Evolutionary conservation across 306 rosid genomes (phyloP).

Genomic region (Prunus armeniaca): DNA sequence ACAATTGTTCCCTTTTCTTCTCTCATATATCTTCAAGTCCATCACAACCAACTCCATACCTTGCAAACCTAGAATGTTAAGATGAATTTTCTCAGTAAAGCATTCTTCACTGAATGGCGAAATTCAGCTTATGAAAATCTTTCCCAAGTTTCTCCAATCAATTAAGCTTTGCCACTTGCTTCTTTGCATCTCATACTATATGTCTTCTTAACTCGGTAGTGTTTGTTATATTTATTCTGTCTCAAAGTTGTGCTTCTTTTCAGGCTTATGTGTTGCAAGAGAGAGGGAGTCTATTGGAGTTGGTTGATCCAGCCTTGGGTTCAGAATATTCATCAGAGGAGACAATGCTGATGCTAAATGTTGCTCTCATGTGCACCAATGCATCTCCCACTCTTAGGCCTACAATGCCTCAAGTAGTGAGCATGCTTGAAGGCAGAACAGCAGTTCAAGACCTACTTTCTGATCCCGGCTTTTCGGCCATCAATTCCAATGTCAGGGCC

Average conservation of each 20-base stretch:
- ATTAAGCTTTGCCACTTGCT: no score
- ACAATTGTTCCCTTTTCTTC: slow-evolving; percentile 11
- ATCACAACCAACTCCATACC: not conserved
- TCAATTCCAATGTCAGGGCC: slow-evolving; percentile 53
- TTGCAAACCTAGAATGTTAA: not conserved
- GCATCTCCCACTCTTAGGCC: slow-evolving; percentile 95
- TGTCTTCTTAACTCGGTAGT: not conserved
- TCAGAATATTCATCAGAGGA: slow-evolving; percentile 72
- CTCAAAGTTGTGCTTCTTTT: not conserved
- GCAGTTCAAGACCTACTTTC: slow-evolving; percentile 68
- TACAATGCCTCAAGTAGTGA: slow-evolving; percentile 78
- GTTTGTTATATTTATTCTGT: not conserved
- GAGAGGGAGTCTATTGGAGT: slow-evolving; percentile 74
- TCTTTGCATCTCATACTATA: not conserved
- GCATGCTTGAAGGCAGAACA: slow-evolving; percentile 96
- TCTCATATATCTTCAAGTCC: not conserved
- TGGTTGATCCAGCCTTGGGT: slow-evolving; percentile 86
- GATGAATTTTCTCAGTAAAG: not conserved
- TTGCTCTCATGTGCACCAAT: slow-evolving; percentile 86
- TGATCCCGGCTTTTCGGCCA: slow-evolving; percentile 69
- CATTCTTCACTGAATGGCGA: no score
- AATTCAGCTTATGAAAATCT: no score
- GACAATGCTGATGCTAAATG: slow-evolving; percentile 74
- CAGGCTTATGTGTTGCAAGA: slow-evolving; percentile 96
- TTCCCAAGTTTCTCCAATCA: no score